Conservation (phyloP, 257 asterid species). For the Plantago elongata region DNA sequence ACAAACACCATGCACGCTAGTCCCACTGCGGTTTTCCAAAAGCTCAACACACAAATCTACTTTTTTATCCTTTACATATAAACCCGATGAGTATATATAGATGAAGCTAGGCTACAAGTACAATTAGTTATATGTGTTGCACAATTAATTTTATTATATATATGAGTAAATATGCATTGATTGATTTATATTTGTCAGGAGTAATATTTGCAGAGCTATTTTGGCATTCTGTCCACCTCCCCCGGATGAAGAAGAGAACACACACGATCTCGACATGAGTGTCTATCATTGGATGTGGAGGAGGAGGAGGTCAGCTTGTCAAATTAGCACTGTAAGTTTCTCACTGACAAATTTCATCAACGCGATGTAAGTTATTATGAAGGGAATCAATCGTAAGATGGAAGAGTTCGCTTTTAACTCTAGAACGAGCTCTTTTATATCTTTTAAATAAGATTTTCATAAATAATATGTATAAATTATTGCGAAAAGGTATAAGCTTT, state of each 20-base stretch:
- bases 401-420: no score
- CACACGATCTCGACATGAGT: no score
- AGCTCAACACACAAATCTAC: constrained; percentile 7
- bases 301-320: constrained; percentile 56
- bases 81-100: no score
- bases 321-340: constrained; percentile 45
- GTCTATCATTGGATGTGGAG: no score
- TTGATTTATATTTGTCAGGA: constrained; percentile 29
- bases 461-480: no score
- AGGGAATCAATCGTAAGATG: no score
- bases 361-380: no score
- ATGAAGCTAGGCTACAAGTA: no score
- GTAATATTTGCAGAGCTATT: constrained; percentile 42
- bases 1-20: constrained; percentile 25
- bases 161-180: background rate
- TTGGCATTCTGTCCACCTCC: constrained; percentile 83
- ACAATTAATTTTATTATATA: background rate
- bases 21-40: constrained; percentile 13
- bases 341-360: constrained; percentile 28
- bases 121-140: no score
- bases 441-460: no score
- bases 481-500: no score
- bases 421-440: no score
- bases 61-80: background rate
- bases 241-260: background rate